Conservation (phyloP, 768 basidiomycete genomes). For the Thelephora ganbajun region DNA sequence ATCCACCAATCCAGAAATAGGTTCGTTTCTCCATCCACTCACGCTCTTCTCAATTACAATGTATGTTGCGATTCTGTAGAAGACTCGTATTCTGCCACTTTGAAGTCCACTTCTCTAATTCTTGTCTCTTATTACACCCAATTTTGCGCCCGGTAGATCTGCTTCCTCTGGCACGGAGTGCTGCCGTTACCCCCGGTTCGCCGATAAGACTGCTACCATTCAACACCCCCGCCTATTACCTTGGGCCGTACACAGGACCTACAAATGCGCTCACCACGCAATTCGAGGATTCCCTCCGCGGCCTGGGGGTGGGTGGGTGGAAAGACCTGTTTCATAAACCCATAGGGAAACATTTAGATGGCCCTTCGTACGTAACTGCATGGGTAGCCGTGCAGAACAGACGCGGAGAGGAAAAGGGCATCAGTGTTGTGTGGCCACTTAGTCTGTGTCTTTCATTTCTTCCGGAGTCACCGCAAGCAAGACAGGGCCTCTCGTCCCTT, state of each 20-base stretch:
- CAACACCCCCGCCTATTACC: slow-evolving; percentile 58
- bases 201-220: slow-evolving; percentile 61
- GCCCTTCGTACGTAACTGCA: slow-evolving; percentile 42
- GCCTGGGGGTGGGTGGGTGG: slow-evolving; percentile 51
- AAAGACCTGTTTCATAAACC: slow-evolving; percentile 2
- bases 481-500: slow-evolving; percentile 34
- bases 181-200: slow-evolving; percentile 40
- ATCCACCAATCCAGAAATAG: slow-evolving; percentile 36
- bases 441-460: slow-evolving; percentile 39
- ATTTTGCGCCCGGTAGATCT: slow-evolving; percentile 43
- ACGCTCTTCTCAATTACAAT: slow-evolving; percentile 7
- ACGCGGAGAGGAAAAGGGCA: slow-evolving; percentile 70
- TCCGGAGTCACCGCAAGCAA: slow-evolving; percentile 23
- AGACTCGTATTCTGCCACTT: slow-evolving; percentile 49
- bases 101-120: slow-evolving; percentile 31
- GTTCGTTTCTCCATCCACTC: slow-evolving; percentile 15
- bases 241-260: slow-evolving; percentile 58
- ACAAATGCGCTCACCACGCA: slow-evolving; percentile 44
- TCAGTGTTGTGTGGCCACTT: slow-evolving; percentile 60
- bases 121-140: slow-evolving; percentile 51
- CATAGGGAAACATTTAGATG: background rate
- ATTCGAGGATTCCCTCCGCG: slow-evolving; percentile 48
- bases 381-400: slow-evolving; percentile 68
- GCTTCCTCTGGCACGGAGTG: slow-evolving; percentile 27
- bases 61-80: slow-evolving; percentile 18